Percentiles rank a stretch among this genome's conserved stretches.
Evolutionary conservation across 352 stramenopile genomes (phyloP).

Genomic region (Pythium monospermum): DNA sequence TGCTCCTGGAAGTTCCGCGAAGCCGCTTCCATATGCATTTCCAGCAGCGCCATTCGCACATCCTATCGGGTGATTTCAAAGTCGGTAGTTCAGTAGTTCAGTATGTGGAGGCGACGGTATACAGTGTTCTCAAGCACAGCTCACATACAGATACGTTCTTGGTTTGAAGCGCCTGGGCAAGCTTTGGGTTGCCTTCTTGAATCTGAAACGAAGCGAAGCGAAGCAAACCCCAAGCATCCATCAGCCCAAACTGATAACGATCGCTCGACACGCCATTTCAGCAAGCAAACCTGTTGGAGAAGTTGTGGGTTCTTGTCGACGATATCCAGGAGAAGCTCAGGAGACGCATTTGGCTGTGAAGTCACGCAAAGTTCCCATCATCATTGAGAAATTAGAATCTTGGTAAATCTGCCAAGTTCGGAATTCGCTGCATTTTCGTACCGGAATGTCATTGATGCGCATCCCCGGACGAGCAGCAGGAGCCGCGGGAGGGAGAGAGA

Average conservation of each 20-base stretch:
- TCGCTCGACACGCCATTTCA: background rate
- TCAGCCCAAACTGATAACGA: background rate
- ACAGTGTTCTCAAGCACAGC: background rate
- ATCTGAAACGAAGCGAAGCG: constrained; percentile 46
- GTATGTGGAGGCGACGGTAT: background rate
- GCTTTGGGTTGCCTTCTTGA: constrained; percentile 50
- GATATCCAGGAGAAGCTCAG: constrained; percentile 76
- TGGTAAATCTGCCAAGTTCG: background rate
- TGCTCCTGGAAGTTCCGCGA: constrained; percentile 79
- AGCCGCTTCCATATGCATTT: constrained; percentile 82
- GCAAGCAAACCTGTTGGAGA: constrained; percentile 38
- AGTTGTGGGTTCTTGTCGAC: constrained; percentile 80
- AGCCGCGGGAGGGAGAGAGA: constrained; percentile 3
- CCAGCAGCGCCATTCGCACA: constrained; percentile 76
- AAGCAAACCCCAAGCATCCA: too few species aligned
- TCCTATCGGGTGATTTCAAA: constrained; percentile 53
- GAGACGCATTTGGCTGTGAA: constrained; percentile 44
- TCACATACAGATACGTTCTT: constrained; percentile 62
- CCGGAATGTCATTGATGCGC: constrained; percentile 75
- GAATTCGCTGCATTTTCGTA: constrained; percentile 17
- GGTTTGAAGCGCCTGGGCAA: constrained; percentile 55
- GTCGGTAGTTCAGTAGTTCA: too few species aligned
- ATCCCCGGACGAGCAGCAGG: constrained; percentile 58
- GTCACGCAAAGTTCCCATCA: background rate
- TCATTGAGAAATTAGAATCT: too few species aligned